Evolutionary conservation across 345 rosid species (phyloP).

Genomic region (Carallia brachiata): DNA sequence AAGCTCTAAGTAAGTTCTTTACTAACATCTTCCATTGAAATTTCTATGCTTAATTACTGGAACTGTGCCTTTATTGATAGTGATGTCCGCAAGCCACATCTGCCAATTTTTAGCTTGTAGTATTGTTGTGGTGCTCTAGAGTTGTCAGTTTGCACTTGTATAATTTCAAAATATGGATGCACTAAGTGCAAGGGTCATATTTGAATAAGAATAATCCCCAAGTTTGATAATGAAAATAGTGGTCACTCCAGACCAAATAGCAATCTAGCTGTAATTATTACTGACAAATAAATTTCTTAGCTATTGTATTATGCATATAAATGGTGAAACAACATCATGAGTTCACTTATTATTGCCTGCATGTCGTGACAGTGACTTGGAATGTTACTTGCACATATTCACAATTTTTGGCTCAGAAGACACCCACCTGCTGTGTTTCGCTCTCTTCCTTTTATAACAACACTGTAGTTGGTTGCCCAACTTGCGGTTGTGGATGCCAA

Average conservation of each 20-base stretch:
- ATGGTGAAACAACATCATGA: background rate
- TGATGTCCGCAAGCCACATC: background rate
- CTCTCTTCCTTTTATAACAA: background rate
- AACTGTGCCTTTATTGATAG: too few species aligned
- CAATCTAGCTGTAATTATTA: background rate
- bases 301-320: background rate
- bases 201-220: background rate
- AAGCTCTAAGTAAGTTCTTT: conserved; percentile 7
- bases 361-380: conserved; percentile 8
- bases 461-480: conserved; percentile 3
- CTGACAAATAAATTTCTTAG: background rate
- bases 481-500: conserved; percentile 3
- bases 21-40: background rate
- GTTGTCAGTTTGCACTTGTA: too few species aligned
- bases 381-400: conserved; percentile 8
- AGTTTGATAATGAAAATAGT: background rate
- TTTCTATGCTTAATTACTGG: background rate
- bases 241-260: background rate
- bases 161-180: too few species aligned
- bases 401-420: conserved; percentile 10
- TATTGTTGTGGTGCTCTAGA: background rate
- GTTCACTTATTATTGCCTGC: conserved; percentile 1
- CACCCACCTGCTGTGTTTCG: conserved; percentile 1
- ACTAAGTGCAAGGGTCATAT: too few species aligned
- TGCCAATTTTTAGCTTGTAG: background rate